Base-by-base conservation (phyloP, 1,139 yeast species). In the Geotrichum candidum region DNA sequence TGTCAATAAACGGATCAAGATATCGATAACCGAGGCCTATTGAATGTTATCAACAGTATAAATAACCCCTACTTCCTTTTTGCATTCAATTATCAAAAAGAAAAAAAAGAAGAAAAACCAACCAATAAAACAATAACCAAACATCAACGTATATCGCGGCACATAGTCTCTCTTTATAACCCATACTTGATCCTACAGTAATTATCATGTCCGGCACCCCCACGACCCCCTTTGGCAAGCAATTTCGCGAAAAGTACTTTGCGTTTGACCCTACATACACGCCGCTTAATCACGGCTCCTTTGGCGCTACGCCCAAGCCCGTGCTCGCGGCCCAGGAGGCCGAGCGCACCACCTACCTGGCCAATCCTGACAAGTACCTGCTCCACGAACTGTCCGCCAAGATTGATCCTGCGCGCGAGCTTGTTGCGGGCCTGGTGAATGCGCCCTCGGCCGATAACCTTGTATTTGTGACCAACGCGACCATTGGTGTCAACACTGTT, bases 401-500 rank as follows among this genome's bases (percentile, higher is more conserved):
- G n/a, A 74, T 78, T 64, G 63, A 67, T 7, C 68, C 72, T 3
- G 74, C 70, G 5, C 66, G 83, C 22, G 69, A 75, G 54, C 60
- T 64, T 4, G 69, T 81, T 3, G 79, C 80, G 0, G 67, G 75
- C 27, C 62, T 82, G 3, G 71, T 84, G 48, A 77, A 82, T 56
- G 77, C 81, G 61, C 48, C 48, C 48, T 82, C 81, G 59, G 58
- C 63, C 15, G 75, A 74, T 56, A 76, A 78, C 66, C 67, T 84
- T 62, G 87, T 82, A 0, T 71, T 85, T 48, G 81, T 81, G 1
- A 73, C 77, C 13, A 87, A 86, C 69, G 88, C 90, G 3, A 85
- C 90, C 3, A 74, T 81, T 5, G 90, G 86, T 1, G 78, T 84
- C 57, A 86, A 86, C 69, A 76, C 85, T 0, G 80, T 86, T 1